Evolutionary conservation across 169 alveolate genomes (phyloP), one percentile per base, ranked within the genome.

Genomic region (Plasmodium falciparum): DNA sequence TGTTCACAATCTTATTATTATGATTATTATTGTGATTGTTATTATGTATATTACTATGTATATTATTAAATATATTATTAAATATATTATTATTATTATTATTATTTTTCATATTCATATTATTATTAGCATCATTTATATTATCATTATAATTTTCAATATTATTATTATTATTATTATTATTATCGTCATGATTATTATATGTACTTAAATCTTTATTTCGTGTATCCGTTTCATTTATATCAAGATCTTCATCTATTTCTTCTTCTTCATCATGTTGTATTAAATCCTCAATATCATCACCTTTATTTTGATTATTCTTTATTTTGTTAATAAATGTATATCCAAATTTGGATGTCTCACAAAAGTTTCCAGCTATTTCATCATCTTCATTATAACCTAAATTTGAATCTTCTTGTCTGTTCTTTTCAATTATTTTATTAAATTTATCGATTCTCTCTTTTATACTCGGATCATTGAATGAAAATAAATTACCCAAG

Each of bases 301-400:
- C 83, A 39, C 47, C 9, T 62, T 69, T 26, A 61, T 80, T 58
- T 49, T 29, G 22, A 62, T 39, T 12, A 33, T 80, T 66, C 11
- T 49, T 22, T 56, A 69, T 63, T 47, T 56, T 52, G 29, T 80
- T 85, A 49, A 80, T 80, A 71, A 80, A 80, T 2, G 90, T 80
- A 67, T 80, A 80, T 49, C 90, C 90, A 80, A 80, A 80, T 6
- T 78, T 50, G 6, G 90, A 80, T n/a, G 90, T 47, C 20, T 80
- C 90, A 43, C 83, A 80, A 56, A 80, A 61, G 11, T 67, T 52
- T 24, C 58, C 58, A 76, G 59, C 20, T 12, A 76, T 26, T 50
- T 65, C 78, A 49, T 76, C 89, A 20, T 69, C 74, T 54, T 72
- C 73, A 12, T 69, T 80, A 24, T 47, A 39, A 13, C 56, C 52